These are phyloP conservation scores for Cercospora zeae-maydis DNA, from an alignment of 2,329 filamentous ascomycete genomes.

Conservation along the genomic window DNA sequence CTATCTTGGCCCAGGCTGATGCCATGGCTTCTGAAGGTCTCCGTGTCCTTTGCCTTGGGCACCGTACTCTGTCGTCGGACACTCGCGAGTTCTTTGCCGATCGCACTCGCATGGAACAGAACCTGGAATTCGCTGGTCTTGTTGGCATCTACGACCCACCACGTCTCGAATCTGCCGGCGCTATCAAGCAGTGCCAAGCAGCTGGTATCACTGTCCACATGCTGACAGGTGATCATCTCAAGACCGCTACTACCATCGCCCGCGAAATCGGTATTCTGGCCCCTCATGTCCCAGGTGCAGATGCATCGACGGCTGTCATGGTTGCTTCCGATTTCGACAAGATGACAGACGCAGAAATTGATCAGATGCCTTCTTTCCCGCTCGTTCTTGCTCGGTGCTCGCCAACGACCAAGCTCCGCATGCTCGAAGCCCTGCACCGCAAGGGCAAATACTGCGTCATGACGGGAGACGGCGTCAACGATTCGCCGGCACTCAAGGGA, in stretches of 20 bases:
- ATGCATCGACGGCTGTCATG: slow-evolving; percentile 39
- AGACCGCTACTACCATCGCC: slow-evolving; percentile 48
- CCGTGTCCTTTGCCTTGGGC: slow-evolving; percentile 35
- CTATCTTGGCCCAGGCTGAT: slow-evolving; percentile 31
- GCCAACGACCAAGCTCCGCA: slow-evolving; percentile 47
- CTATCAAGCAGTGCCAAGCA: slow-evolving; percentile 44
- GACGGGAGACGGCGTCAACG: slow-evolving; percentile 48
- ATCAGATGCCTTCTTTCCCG: slow-evolving; percentile 41
- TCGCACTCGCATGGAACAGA: slow-evolving; percentile 26
- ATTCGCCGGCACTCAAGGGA: slow-evolving; percentile 45
- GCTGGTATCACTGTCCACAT: slow-evolving; percentile 51
- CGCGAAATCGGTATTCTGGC: slow-evolving; percentile 45
- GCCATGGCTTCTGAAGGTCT: slow-evolving; percentile 33
- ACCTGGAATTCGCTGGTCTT: slow-evolving; percentile 33
- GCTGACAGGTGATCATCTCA: slow-evolving; percentile 48
- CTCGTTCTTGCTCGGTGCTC: slow-evolving; percentile 47
- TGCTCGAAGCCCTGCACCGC: slow-evolving; percentile 46
- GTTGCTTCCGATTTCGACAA: slow-evolving; percentile 45
- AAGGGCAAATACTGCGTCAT: slow-evolving; percentile 42
- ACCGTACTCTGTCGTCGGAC: slow-evolving; percentile 17
- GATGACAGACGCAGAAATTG: slow-evolving; percentile 43
- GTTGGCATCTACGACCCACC: slow-evolving; percentile 37
- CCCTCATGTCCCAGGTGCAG: slow-evolving; percentile 26
- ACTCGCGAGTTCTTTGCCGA: slow-evolving; percentile 16
- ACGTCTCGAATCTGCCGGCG: slow-evolving; percentile 35